Evolutionary conservation across 2,329 filamentous ascomycete species (phyloP), one percentile per base, ranked within the genome.

Genomic region (Podosphaera xanthii): DNA sequence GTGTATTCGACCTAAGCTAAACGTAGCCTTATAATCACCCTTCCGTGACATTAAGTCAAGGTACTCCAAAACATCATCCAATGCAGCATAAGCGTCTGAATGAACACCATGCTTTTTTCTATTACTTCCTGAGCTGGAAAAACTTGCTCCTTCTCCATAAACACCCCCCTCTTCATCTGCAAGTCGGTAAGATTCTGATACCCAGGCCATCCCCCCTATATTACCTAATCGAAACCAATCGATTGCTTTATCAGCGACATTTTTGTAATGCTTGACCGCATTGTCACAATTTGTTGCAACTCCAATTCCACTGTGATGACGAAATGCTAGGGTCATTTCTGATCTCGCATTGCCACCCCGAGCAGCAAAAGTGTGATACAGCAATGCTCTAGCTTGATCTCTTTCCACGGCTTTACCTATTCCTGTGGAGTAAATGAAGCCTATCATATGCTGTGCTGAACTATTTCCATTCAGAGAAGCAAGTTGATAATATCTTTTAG

Each of bases 361-460:
- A 0, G 92, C 92, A 0, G 92, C 91, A 69, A 97, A 92, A 0
- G 87, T 94, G 70, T 98, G 91, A 71, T 96, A 97, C 48, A 97
- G 75, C 66, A 97, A 76, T 2, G 92, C 88, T 71, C 88, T 90
- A 9, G 90, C 90, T 72, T 97, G 92, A 66, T 98, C 86, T 50
- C 81, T 79, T 68, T 86, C 80, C 4, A 95, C 87, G 0, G 83
- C 83, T 38, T 81, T 81, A 14, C 87, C 90, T 60, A 98, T 77
- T 0, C 92, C 92, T 0, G 92, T 98, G 42, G 90, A 90, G 71
- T 98, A 91, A 79, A 95, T 92, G 65, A 98, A 81, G 0, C 87
- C 92, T 54, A 97, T 70, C 91, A 98, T 96, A 71, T 94, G 85
- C 70, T 97, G 88, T 1, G 92, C 92, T 10, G 91, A 94, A 63